These are phyloP conservation scores for Parsonsia alboflavescens DNA, from an alignment of 257 asterid species.

Conservation along the genomic window DNA sequence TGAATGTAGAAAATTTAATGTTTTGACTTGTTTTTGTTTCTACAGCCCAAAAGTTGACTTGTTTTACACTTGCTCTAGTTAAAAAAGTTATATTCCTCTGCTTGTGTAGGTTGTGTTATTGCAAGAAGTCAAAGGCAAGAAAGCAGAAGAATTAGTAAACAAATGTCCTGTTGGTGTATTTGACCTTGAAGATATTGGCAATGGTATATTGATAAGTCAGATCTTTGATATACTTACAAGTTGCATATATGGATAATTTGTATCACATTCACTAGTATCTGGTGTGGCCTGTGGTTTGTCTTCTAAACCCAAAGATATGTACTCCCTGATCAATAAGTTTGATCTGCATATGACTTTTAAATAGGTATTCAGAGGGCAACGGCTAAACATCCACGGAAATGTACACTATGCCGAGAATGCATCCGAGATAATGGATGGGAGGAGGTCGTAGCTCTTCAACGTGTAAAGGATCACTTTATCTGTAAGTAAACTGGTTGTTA, in stretches of 20 bases:
- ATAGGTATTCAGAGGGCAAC: slow-evolving; percentile 62
- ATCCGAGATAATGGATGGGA: slow-evolving; percentile 82
- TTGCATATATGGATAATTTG: background rate
- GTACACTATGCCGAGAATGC: slow-evolving; percentile 96
- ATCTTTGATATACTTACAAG: background rate
- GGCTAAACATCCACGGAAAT: slow-evolving; percentile 74
- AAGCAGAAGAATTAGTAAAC: slow-evolving; percentile 74
- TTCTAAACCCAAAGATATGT: background rate
- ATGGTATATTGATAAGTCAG: slow-evolving; percentile 35
- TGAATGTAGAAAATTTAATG: background rate
- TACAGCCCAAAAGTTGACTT: background rate
- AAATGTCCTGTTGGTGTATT: slow-evolving; percentile 86
- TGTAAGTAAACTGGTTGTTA: slow-evolving; percentile 51
- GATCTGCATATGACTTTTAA: slow-evolving; percentile 8
- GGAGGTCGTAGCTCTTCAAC: slow-evolving; percentile 54
- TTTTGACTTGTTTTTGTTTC: background rate
- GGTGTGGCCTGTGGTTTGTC: background rate
- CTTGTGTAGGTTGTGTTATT: slow-evolving; percentile 53
- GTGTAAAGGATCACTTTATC: slow-evolving; percentile 89
- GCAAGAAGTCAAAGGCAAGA: slow-evolving; percentile 66
- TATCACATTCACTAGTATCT: background rate
- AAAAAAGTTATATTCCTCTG: background rate
- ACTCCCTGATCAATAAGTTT: background rate
- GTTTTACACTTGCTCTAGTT: background rate
- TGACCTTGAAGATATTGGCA: slow-evolving; percentile 83